phyloP scores from a whole-genome alignment of 2,329 filamentous ascomycete genomes.

The Trichoderma aggressivum region DNA sequence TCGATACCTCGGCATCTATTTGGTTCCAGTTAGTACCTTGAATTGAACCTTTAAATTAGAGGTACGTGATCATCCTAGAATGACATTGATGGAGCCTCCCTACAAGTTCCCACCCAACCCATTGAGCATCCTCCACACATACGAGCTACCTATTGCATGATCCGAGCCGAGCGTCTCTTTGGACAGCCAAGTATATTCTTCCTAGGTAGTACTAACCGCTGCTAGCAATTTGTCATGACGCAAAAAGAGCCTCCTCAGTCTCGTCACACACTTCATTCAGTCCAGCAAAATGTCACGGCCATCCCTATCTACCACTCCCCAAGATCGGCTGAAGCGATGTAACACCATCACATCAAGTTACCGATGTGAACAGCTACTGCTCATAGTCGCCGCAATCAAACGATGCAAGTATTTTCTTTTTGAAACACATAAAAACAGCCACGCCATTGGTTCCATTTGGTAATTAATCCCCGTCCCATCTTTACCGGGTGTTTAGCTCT shows the following conservation, averaged over 20 bases:
- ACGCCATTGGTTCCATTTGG: conserved; percentile 2
- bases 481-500: conserved; percentile 27
- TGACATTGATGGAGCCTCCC: neutral
- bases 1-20: neutral
- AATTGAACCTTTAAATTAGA: neutral
- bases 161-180: neutral
- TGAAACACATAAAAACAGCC: neutral
- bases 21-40: too few relatives aligned
- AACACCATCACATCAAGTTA: neutral
- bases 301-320: neutral
- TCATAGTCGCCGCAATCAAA: neutral
- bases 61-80: neutral
- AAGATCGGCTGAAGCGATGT: neutral
- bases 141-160: neutral
- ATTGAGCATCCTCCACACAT: neutral
- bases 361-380: neutral
- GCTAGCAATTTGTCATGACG: neutral
- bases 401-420: neutral
- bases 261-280: neutral
- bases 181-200: neutral
- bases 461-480: neutral
- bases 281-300: neutral
- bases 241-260: neutral
- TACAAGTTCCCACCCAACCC: neutral
- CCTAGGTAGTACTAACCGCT: neutral